Percentiles rank a stretch among this genome's conserved stretches.
phyloP scores from a whole-genome alignment of 78 protist species.

The Dictyostelium discoideum region DNA sequence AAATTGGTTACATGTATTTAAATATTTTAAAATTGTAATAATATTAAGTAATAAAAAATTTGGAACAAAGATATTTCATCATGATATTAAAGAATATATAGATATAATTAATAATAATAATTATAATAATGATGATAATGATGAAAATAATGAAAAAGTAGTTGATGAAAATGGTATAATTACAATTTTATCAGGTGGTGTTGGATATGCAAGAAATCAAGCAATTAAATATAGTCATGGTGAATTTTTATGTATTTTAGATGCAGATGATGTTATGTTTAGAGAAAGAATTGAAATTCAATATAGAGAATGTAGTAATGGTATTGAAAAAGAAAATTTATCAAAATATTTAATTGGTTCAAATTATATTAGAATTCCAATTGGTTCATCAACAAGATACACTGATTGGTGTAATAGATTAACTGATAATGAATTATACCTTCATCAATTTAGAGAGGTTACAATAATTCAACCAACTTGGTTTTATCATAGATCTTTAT shows the following conservation, averaged over 20 bases:
- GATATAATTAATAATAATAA: neutral
- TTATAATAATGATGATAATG: neutral
- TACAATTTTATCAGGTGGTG: constrained; percentile 38
- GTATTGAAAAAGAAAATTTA: neutral
- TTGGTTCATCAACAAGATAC: constrained; percentile 56
- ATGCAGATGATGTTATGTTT: constrained; percentile 75
- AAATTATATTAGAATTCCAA: constrained; percentile 60
- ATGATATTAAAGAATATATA: constrained; percentile 35
- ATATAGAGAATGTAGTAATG: constrained; percentile 24
- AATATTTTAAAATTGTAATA: neutral
- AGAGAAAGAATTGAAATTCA: constrained; percentile 55
- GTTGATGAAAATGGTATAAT: neutral
- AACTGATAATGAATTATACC: constrained; percentile 26
- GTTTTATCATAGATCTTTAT: constrained; percentile 32
- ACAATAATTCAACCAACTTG: constrained; percentile 81
- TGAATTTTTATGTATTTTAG: constrained; percentile 57
- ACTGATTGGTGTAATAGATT: constrained; percentile 77
- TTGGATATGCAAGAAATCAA: constrained; percentile 67
- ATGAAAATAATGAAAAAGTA: neutral
- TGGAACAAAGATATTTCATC: neutral
- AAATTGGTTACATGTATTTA: constrained; percentile 43
- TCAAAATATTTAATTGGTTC: constrained; percentile 38
- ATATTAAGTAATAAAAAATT: constrained; percentile 1
- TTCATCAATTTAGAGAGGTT: constrained; percentile 68
- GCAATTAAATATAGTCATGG: constrained; percentile 65